Evolutionary conservation across 345 rosid genomes (phyloP).

Genomic region (Clausena lansium): DNA sequence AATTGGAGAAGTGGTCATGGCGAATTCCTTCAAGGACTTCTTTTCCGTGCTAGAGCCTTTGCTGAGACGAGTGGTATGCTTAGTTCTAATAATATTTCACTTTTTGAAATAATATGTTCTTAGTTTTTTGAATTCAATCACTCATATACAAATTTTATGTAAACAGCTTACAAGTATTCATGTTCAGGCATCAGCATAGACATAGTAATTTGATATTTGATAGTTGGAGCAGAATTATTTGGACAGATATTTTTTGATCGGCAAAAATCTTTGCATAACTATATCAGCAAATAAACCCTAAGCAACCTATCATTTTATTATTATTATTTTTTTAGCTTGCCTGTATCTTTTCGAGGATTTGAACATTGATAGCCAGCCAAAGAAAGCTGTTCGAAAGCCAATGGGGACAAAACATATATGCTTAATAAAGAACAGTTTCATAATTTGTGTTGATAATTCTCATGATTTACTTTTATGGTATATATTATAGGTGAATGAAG

Average conservation of each 20-base stretch:
- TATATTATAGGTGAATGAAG: slow-evolving; percentile 61
- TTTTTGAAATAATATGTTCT: too few species aligned
- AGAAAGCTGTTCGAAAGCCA: too few species aligned
- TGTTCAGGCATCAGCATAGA: too few species aligned
- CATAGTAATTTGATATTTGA: too few species aligned
- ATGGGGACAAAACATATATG: not conserved
- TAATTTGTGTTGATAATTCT: not conserved
- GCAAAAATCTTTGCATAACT: not conserved
- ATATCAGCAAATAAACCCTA: not conserved
- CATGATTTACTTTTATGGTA: not conserved
- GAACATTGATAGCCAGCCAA: too few species aligned
- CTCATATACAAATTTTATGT: too few species aligned
- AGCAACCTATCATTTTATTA: not conserved
- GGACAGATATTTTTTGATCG: too few species aligned
- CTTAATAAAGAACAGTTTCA: not conserved
- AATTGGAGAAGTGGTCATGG: slow-evolving; percentile 47
- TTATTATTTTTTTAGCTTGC: too few species aligned
- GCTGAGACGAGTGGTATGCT: slow-evolving; percentile 75
- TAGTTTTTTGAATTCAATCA: too few species aligned
- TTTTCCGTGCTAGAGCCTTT: slow-evolving; percentile 64
- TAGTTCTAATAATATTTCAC: not conserved
- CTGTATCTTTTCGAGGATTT: too few species aligned
- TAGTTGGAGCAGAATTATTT: too few species aligned
- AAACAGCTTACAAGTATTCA: too few species aligned
- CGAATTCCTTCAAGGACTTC: slow-evolving; percentile 43